These are phyloP conservation scores for Kwoniella sp. DNA, from an alignment of 768 basidiomycete genomes.

Conservation along the genomic window DNA sequence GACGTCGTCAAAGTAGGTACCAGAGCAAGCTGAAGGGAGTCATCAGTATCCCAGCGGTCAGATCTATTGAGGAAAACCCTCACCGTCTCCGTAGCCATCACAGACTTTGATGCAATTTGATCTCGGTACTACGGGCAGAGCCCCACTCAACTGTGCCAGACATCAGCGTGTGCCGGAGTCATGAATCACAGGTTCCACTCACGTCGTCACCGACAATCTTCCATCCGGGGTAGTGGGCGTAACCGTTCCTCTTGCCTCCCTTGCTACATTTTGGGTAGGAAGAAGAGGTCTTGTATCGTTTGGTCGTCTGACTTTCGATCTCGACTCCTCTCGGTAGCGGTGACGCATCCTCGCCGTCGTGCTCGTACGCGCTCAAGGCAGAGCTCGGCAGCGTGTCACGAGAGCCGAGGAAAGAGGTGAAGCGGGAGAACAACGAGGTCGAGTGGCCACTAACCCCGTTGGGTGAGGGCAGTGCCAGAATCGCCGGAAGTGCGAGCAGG, in stretches of 20 bases:
- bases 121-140: constrained; percentile 30
- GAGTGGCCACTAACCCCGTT: background rate
- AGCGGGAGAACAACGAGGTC: constrained; percentile 1
- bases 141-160: constrained; percentile 17
- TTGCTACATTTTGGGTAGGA: constrained; percentile 25
- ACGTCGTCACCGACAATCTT: constrained; percentile 39
- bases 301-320: background rate
- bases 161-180: background rate
- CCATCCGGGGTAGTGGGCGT: constrained; percentile 42
- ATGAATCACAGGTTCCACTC: constrained; percentile 11
- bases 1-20: constrained; percentile 28
- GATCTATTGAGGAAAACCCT: background rate
- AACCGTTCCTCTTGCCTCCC: constrained; percentile 24
- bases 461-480: constrained; percentile 8
- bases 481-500: background rate
- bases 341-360: background rate
- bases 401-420: constrained; percentile 7
- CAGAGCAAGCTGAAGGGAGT: constrained; percentile 22
- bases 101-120: constrained; percentile 31
- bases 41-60: background rate
- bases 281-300: constrained; percentile 7
- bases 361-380: constrained; percentile 1
- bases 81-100: constrained; percentile 27
- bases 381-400: background rate
- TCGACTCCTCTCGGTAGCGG: background rate